Evolutionary conservation across 176 grass and related monocot species (phyloP).

Genomic region (Rhipidocladum racemiflorum): DNA sequence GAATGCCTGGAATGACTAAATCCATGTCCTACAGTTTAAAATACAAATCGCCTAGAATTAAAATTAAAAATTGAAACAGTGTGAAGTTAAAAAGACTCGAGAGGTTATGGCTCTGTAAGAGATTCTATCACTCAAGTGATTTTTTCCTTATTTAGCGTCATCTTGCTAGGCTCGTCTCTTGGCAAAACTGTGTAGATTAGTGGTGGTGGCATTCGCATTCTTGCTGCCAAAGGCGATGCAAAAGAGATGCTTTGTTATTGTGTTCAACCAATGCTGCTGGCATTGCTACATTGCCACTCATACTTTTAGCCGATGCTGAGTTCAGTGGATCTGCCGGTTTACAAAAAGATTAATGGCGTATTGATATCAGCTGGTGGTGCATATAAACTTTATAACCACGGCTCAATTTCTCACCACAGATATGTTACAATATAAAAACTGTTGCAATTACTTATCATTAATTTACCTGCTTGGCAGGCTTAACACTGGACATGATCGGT

Average conservation of each 20-base stretch:
- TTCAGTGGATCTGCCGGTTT: neutral
- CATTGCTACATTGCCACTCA: neutral
- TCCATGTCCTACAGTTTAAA: too few relatives aligned
- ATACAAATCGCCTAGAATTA: too few relatives aligned
- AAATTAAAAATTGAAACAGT: too few relatives aligned
- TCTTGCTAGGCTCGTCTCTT: neutral
- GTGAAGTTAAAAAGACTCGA: too few relatives aligned
- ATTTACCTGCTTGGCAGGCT: neutral
- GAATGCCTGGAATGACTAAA: too few relatives aligned
- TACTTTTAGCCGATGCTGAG: neutral
- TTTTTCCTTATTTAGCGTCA: neutral
- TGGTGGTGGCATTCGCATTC: neutral
- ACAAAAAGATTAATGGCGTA: too few relatives aligned
- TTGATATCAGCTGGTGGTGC: neutral
- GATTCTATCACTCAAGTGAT: neutral
- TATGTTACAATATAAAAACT: neutral
- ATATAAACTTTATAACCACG: neutral
- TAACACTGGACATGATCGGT: neutral
- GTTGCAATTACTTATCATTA: neutral
- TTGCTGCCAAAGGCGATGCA: neutral
- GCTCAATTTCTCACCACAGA: neutral
- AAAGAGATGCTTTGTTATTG: neutral
- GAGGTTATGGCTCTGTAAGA: conserved; percentile 67
- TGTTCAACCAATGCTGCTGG: neutral
- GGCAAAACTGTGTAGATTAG: neutral